Evolutionary conservation across 2,329 filamentous ascomycete species (phyloP).

Genomic region (Dothideomycetidae sp.): DNA sequence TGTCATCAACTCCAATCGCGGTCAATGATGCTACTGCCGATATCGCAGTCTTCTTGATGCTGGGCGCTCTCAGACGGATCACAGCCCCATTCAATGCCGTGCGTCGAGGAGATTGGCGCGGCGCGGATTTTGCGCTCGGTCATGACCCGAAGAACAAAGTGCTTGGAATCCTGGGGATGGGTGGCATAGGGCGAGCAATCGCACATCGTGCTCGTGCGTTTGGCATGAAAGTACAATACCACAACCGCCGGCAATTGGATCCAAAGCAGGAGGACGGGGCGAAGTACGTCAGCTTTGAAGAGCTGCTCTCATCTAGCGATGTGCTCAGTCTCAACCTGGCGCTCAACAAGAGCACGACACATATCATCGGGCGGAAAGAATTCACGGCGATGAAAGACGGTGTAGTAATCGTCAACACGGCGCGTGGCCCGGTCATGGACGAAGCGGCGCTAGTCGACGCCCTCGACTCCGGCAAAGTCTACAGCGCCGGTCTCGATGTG

Average conservation of each 20-base stretch:
- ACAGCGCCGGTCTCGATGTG: conserved; percentile 42
- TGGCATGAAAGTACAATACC: conserved; percentile 45
- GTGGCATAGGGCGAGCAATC: conserved; percentile 41
- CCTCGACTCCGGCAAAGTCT: conserved; percentile 40
- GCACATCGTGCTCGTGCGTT: conserved; percentile 37
- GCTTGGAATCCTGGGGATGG: conserved; percentile 46
- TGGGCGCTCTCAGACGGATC: conserved; percentile 38
- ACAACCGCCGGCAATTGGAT: conserved; percentile 35
- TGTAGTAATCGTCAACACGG: conserved; percentile 44
- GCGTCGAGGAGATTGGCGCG: conserved; percentile 32
- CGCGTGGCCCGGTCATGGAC: conserved; percentile 42
- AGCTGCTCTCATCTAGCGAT: conserved; percentile 39
- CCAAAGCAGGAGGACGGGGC: conserved; percentile 31
- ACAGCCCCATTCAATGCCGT: conserved; percentile 34
- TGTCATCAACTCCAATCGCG: conserved; percentile 34
- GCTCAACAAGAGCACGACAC: conserved; percentile 35
- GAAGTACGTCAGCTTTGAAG: conserved; percentile 42
- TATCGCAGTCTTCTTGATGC: conserved; percentile 36
- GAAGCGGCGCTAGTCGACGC: conserved; percentile 41
- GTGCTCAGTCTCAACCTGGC: conserved; percentile 42
- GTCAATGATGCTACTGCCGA: conserved; percentile 38
- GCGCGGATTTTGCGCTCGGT: conserved; percentile 32
- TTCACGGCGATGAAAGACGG: conserved; percentile 43
- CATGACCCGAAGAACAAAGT: conserved; percentile 40
- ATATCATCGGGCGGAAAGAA: conserved; percentile 38